Percentiles rank a stretch among this genome's conserved stretches.
phyloP scores from a whole-genome alignment of 2,329 filamentous ascomycete species.

The Aspergillus novofumigatus region DNA sequence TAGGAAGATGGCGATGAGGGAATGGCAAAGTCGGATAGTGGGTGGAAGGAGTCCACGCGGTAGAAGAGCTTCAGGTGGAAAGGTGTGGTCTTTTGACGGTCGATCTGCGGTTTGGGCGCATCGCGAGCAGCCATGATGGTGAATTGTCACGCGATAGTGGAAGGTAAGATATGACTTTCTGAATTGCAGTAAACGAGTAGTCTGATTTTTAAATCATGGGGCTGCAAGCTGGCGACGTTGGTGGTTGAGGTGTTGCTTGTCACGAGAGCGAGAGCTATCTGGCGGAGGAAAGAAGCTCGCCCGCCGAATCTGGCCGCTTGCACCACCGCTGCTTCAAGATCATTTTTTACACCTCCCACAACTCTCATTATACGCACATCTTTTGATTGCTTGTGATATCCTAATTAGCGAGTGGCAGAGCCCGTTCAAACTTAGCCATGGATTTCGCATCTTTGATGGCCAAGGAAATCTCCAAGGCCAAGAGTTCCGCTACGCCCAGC shows the following conservation, averaged over 20 bases:
- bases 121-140: constrained; percentile 22
- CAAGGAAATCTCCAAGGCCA: constrained; percentile 82
- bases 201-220: not conserved
- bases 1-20: constrained; percentile 21
- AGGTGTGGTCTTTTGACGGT: constrained; percentile 69
- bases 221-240: not conserved
- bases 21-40: constrained; percentile 38
- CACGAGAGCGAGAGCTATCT: not conserved
- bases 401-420: not conserved
- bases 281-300: not conserved
- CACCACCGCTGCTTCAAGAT: not conserved
- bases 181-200: not conserved
- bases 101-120: constrained; percentile 45
- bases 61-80: constrained; percentile 87
- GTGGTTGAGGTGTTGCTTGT: not conserved
- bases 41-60: constrained; percentile 67
- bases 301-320: not conserved
- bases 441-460: constrained; percentile 94
- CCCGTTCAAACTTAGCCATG: constrained; percentile 54
- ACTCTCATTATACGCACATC: not conserved
- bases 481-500: constrained; percentile 40
- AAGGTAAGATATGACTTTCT: not conserved
- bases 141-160: not conserved
- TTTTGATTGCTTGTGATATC: not conserved
- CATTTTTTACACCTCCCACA: not conserved